Base-by-base conservation (phyloP, 2,329 filamentous ascomycete species). In the Botrytis deweyae region DNA sequence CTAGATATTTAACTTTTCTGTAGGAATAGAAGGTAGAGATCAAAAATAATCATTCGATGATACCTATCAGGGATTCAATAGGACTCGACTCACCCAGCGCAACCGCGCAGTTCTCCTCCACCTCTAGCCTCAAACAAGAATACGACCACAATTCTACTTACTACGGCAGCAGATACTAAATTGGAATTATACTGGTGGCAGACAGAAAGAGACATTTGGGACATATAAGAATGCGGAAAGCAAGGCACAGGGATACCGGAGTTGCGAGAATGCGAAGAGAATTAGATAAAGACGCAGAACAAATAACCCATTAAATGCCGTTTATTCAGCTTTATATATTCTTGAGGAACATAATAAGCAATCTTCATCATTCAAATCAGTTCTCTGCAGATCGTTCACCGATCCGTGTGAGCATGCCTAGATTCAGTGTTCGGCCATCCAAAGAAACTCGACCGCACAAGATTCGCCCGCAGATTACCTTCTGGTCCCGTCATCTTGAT, bases 281-380 rank as follows among this genome's bases (percentile, higher is more conserved):
- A 14, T 0, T n/a, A 1, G 12, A n/a, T n/a, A 7, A 16, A 0
- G 1, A 1, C 1, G 49, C 25, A 7, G 12, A 12, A 55, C 2
- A 7, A 0, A 55, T 0, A 0, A 16, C 25, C n/a, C 5, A 16
- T 6, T 1, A 1, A 55, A 16, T n/a, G 5, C 12, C 14, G 0
- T n/a, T 14, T n/a, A 1, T 25, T 25, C 9, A 14, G 3, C 4
- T 0, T 0, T 14, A 16, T n/a, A 12, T 2, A 14, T n/a, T 10
- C 12, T n/a, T 7, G 1, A n/a, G 4, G 8, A 52, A n/a, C 1
- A 3, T 8, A 52, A 2, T 0, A 6, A n/a, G 25, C 0, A 7
- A n/a, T 55, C 1, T n/a, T 3, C 0, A 55, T n/a, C 0, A n/a
- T 5, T 55, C 10, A 7, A 1, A n/a, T 5, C 9, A 7, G 1